A percentile compares a stretch with the other conserved stretches of the same genome.
Conservation (phyloP, 352 stramenopile species). For the Globisporangium recalcitrans region DNA sequence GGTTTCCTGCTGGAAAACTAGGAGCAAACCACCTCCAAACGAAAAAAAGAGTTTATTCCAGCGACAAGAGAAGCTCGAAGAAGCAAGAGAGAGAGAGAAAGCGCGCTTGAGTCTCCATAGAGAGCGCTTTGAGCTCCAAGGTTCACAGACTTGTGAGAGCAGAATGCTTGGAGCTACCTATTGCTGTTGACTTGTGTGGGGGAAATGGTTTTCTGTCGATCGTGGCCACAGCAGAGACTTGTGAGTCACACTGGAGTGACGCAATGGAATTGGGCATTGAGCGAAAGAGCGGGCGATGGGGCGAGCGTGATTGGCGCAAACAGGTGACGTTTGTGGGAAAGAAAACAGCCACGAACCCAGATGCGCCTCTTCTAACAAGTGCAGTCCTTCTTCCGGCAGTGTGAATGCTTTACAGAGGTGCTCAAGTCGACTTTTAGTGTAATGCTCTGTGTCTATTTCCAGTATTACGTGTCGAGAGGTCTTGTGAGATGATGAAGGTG, state of each 20-base stretch:
- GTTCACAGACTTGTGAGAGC: background rate
- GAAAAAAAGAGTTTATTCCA: background rate
- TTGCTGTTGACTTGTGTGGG: background rate
- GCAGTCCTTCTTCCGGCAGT: background rate
- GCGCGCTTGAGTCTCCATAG: background rate
- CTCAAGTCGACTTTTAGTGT: too few species aligned
- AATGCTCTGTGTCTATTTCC: too few species aligned
- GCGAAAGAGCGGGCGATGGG: background rate
- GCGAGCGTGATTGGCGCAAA: background rate
- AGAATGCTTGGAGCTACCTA: background rate
- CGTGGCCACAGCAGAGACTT: background rate
- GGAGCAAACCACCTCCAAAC: background rate
- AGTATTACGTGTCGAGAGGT: too few species aligned
- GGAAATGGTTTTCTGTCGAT: background rate
- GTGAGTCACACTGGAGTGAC: background rate
- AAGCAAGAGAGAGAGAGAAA: background rate
- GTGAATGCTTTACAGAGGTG: background rate
- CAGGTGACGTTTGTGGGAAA: conserved; percentile 4
- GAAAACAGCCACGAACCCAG: background rate
- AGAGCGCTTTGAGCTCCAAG: background rate
- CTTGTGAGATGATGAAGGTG: too few species aligned
- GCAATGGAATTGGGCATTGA: background rate
- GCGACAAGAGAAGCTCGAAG: background rate
- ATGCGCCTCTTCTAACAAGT: background rate
- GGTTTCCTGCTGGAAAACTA: background rate